Conservation (phyloP, 345 rosid species). For the Crucihimalaya himalaica region DNA sequence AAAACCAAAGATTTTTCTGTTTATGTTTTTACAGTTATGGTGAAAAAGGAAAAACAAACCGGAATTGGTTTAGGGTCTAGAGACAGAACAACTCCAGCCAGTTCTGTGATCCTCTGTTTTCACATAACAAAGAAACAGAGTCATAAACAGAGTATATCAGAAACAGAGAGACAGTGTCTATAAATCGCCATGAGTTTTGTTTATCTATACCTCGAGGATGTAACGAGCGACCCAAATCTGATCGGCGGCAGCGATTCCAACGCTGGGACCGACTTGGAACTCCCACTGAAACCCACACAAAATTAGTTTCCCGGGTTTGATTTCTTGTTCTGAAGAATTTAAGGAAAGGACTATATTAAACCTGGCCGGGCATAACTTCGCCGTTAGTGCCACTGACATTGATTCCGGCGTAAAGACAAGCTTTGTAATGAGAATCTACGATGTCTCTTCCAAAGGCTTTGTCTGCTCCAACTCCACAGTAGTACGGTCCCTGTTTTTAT, state of each 20-base stretch:
- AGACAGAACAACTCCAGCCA: constrained; percentile 70
- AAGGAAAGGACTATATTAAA: not conserved
- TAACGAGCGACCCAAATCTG: constrained; percentile 78
- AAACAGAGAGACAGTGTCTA: not conserved
- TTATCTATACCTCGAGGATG: constrained; percentile 65
- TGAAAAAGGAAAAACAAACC: constrained; percentile 38
- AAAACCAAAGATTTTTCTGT: not conserved
- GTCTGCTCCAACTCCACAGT: constrained; percentile 82
- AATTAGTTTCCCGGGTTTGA: not conserved
- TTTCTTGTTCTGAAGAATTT: not conserved
- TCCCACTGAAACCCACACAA: constrained; percentile 61
- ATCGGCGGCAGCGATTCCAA: constrained; percentile 77
- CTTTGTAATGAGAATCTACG: constrained; percentile 79
- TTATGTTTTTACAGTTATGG: not conserved
- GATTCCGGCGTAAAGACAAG: constrained; percentile 80
- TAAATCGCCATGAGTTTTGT: not conserved
- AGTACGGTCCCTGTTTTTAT: constrained; percentile 68
- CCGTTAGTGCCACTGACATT: constrained; percentile 78
- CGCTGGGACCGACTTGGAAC: constrained; percentile 78
- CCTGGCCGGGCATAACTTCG: constrained; percentile 92
- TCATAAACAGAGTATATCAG: not conserved
- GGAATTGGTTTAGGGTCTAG: constrained; percentile 88
- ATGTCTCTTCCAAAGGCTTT: constrained; percentile 82
- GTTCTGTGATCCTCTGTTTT: constrained; percentile 74
- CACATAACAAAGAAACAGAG: constrained; percentile 18